Evolutionary conservation across 371 early-diverging fungal genomes (phyloP), one percentile per base, ranked within the genome.

Genomic region (Mucor indicus): DNA sequence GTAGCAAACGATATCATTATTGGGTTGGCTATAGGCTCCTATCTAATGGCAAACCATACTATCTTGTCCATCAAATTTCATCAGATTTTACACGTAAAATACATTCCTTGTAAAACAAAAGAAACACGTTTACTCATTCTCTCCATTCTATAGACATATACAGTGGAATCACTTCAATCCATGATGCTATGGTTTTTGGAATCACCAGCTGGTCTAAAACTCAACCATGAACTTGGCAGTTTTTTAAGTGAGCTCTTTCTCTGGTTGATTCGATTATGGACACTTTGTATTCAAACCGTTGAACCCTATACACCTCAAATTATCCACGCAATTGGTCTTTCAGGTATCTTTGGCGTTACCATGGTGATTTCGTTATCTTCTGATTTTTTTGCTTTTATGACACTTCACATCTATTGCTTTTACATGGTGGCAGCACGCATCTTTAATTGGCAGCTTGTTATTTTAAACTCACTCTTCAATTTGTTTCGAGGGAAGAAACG

Each of bases 201-300:
- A 44, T 90, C 89, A 62, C 99, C 99, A 10, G 98, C 93, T 0
- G 99, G 99, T 8, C 70, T 98, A 17, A 98, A 98, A 59, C 80
- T 98, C 2, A 98, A 98, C 58, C 83, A 81, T 24, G 90, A 91
- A 39, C 73, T 97, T 15, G 90, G 87, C 17, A 77, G 77, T 6
- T 97, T 98, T 59, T 57, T 98, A 32, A 98, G 95, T 0, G 92
- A 95, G 43, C 68, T 97, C 12, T 97, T 95, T 65, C 69, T 91
- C n/a, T 94, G 94, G 93, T 67, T 97, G 12, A 80, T 96, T 30
- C 77, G 82, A 36, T 48, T 93, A 1, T 97, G 97, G 97, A 87
- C 82, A 30, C 81, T 69, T 1, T 84, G 79, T 31, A 74, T 77
- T 37, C 62, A 68, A 35, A 66, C 64, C n/a, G 59, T 84, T 16